phyloP scores from a whole-genome alignment of 306 rosid genomes.

The Abrus precatorius region DNA sequence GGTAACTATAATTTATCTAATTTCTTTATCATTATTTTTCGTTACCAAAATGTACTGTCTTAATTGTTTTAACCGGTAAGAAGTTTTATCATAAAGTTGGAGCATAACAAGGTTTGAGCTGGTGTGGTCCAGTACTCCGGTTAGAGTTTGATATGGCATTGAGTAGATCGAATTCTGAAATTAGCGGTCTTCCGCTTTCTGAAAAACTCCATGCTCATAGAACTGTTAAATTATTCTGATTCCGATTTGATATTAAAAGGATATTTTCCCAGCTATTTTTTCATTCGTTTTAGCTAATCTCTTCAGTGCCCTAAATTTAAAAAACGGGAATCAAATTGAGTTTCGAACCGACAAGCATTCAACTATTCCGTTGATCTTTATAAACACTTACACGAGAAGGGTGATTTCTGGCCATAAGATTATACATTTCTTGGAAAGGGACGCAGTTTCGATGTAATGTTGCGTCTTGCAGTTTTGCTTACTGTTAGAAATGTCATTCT shows the following conservation, averaged over 20 bases:
- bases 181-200: not conserved
- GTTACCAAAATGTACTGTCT: conserved; percentile 22
- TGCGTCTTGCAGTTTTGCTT: too few species aligned
- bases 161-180: not conserved
- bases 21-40: conserved; percentile 22
- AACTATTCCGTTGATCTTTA: not conserved
- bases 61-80: not conserved
- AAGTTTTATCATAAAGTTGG: not conserved
- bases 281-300: not conserved
- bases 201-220: not conserved
- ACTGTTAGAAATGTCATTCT: too few species aligned
- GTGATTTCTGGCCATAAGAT: not conserved
- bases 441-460: too few species aligned
- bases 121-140: not conserved
- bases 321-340: not conserved
- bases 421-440: too few species aligned
- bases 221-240: not conserved
- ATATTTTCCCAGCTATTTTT: not conserved
- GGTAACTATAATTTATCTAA: conserved; percentile 15
- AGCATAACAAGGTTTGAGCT: not conserved
- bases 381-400: too few species aligned
- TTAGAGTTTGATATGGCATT: conserved; percentile 6
- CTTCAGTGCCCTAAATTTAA: not conserved
- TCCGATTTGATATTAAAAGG: not conserved
- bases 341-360: not conserved